These are phyloP conservation scores for Platismatia glauca DNA, from an alignment of 495 filamentous ascomycete genomes.

Conservation along the genomic window DNA sequence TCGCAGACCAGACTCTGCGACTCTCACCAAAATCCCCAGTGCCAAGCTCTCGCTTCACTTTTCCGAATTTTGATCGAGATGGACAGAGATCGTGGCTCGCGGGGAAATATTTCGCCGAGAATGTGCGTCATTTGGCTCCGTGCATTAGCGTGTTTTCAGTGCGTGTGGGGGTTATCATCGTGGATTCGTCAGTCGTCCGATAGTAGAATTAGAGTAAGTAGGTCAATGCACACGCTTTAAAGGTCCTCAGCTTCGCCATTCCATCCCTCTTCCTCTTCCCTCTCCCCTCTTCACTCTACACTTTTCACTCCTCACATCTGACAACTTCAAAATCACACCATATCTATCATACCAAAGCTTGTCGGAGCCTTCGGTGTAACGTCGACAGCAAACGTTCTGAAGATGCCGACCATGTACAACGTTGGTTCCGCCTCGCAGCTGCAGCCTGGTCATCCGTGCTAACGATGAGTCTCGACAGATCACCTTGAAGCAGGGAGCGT, in stretches of 20 bases:
- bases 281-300: not conserved
- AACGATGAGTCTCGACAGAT: slow-evolving; percentile 44
- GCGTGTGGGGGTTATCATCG: not conserved
- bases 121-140: not conserved
- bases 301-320: not conserved
- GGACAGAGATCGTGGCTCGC: not conserved
- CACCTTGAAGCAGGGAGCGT: slow-evolving; percentile 61
- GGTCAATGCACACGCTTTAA: not conserved
- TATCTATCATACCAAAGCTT: not conserved
- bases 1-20: too few relatives aligned
- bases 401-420: slow-evolving; percentile 50
- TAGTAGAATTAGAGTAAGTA: not conserved
- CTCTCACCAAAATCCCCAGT: not conserved
- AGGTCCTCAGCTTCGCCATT: not conserved
- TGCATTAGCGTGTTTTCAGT: not conserved
- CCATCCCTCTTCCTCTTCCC: not conserved
- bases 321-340: not conserved
- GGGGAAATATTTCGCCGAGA: not conserved
- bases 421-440: slow-evolving; percentile 35
- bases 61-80: not conserved
- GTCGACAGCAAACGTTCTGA: not conserved
- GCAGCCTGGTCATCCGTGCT: not conserved
- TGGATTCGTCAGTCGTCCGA: too few relatives aligned
- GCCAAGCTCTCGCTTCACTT: not conserved
- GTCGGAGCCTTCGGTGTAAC: not conserved